These are phyloP conservation scores for Amanita molliuscula DNA, from an alignment of 768 basidiomycete species.

Conservation along the genomic window DNA sequence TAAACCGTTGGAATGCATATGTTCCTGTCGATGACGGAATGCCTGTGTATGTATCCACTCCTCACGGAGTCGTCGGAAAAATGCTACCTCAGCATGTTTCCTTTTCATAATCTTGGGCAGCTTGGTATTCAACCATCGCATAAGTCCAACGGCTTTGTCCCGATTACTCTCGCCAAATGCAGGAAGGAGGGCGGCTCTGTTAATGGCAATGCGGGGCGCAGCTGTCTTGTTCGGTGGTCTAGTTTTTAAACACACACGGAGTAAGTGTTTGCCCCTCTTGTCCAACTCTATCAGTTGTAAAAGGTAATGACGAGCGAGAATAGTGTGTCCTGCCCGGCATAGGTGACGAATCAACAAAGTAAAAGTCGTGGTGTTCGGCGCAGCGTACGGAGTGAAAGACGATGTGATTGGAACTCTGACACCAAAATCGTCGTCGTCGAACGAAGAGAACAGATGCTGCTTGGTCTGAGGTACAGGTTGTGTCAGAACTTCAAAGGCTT, in stretches of 20 bases:
- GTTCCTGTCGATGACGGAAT: not conserved
- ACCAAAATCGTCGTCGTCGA: slow-evolving; percentile 61
- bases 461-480: slow-evolving; percentile 49
- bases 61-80: slow-evolving; percentile 25
- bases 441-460: slow-evolving; percentile 38
- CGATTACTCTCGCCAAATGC: slow-evolving; percentile 50
- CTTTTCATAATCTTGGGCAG: slow-evolving; percentile 31
- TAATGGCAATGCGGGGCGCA: slow-evolving; percentile 46
- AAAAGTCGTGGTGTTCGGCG: slow-evolving; percentile 62
- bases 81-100: slow-evolving; percentile 38
- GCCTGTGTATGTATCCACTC: not conserved
- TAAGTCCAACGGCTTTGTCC: slow-evolving; percentile 43
- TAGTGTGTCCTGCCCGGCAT: slow-evolving; percentile 32
- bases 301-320: slow-evolving; percentile 59
- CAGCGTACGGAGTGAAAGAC: slow-evolving; percentile 30
- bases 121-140: slow-evolving; percentile 49
- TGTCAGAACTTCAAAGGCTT: slow-evolving; percentile 72
- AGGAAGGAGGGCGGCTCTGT: slow-evolving; percentile 43
- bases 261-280: slow-evolving; percentile 22
- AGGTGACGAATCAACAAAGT: slow-evolving; percentile 50
- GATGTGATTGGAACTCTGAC: slow-evolving; percentile 25
- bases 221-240: slow-evolving; percentile 24
- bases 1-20: not conserved
- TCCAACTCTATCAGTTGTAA: slow-evolving; percentile 41
- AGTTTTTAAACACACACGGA: not conserved